Evolutionary conservation across 78 protist species (phyloP), one percentile per base, ranked within the genome.

Genomic region (Dictyostelium firmibasis): DNA sequence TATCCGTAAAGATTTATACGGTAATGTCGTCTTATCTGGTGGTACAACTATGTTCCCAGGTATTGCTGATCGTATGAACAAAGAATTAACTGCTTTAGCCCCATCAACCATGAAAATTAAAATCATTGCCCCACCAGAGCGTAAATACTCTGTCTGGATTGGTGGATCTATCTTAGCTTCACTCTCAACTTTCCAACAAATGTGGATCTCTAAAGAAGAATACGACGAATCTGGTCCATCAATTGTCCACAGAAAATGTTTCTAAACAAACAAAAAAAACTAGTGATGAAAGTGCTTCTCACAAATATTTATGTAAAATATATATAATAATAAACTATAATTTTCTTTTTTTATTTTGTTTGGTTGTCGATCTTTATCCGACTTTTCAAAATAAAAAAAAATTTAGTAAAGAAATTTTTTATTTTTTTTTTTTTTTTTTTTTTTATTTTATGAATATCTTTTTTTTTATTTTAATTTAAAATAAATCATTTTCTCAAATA

Each of bases 101-200:
- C 99, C 99, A 81, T 64, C 96, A 74, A 72, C 97, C 70, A 96
- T 96, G 97, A 97, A 97, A 98, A 86, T 98, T 95, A 97, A 97
- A 97, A 93, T 98, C 89, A 89, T 96, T 38, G 99, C 99, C 18
- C 99, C 99, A 75, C 98, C 98, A n/a, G 99, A 98, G 35, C 89
- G 98, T 20, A 91, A 95, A 35, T 94, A 83, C 92, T 57, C 88
- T 8, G 92, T 83, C 8, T 97, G 98, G 98, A 94, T 97, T n/a
- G 98, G 98, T 25, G 98, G 98, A 6, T 96, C 98, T 27, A 96
- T 97, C 41, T n/a, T 97, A 18, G 81, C 98, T 43, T 81, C 96
- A 14, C 88, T 97, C 8, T 25, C 67, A 53, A 36, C 99, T 47
- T 98, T 98, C 98, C 98, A 98, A 77, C 98, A 98, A 92, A 97